A percentile compares a stretch with the other conserved stretches of the same genome.
Evolutionary conservation across 1,284 basidiomycete genomes (phyloP).

Genomic region (Cryptococcus sp.): DNA sequence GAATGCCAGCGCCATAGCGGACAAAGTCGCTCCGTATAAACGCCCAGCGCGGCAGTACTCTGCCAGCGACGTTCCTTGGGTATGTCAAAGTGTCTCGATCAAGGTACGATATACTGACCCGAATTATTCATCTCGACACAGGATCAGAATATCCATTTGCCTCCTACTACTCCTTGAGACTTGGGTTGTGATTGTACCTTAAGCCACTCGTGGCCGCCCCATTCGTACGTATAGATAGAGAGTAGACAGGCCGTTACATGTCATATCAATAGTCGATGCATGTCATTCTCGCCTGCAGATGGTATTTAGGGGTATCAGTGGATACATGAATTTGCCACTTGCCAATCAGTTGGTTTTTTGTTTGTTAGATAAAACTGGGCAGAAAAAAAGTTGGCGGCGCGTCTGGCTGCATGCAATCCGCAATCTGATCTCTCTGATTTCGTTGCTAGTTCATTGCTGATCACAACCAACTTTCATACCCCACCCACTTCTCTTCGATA

Average conservation of each 20-base stretch:
- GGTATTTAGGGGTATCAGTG: neutral
- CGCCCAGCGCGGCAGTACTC: constrained; percentile 45
- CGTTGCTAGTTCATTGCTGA: neutral
- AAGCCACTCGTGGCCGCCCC: neutral
- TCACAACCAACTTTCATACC: neutral
- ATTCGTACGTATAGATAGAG: too few relatives aligned
- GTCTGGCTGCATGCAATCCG: neutral
- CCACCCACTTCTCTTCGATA: neutral
- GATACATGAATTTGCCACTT: neutral
- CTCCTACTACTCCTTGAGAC: neutral
- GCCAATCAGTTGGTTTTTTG: too few relatives aligned
- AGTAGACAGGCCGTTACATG: too few relatives aligned
- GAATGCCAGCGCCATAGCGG: constrained; percentile 30
- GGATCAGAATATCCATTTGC: constrained; percentile 17
- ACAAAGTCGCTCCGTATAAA: constrained; percentile 44
- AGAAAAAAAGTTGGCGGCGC: neutral
- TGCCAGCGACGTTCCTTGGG: constrained; percentile 43
- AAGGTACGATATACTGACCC: too few relatives aligned
- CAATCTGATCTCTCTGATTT: neutral
- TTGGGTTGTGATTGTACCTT: neutral
- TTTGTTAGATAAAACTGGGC: too few relatives aligned
- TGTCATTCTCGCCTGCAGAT: too few relatives aligned
- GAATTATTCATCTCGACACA: neutral
- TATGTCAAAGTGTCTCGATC: constrained; percentile 20
- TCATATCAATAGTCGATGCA: too few relatives aligned